Evolutionary conservation across 169 alveolate species (phyloP), one percentile per base, ranked within the genome.

Genomic region (Cryptosporidium canis): DNA sequence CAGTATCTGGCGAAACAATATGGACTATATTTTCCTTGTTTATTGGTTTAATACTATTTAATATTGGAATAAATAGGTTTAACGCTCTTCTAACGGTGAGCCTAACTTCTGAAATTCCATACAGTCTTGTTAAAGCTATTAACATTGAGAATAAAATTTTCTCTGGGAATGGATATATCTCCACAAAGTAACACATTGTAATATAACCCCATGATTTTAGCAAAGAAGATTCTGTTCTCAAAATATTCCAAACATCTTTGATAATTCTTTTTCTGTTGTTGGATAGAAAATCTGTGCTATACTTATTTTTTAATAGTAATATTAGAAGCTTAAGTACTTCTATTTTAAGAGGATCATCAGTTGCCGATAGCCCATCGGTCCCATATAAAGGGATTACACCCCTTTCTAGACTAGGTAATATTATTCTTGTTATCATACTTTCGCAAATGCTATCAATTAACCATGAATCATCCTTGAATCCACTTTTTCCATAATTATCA

Each of bases 171-270:
- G 87, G 87, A 63, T 77, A 77, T 27, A 58, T 77, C 33, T 44
- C 39, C 27, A 77, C 72, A 77, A 77, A 77, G 45, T 58, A 77
- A 77, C 87, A 77, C 87, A 77, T 77, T 21, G 87, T 63, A 39
- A 77, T 77, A 37, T 77, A 77, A 39, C 87, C 87, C 87, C 87
- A 77, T 6, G 87, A 77, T 37, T 61, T 77, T 6, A 77, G 87
- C 24, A 77, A 39, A 21, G 87, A 58, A 43, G 87, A 77, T 45
- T 77, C 87, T 5, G 87, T 77, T 41, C 72, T 55, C 47, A 77
- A 63, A 16, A 77, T 77, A 44, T 61, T 77, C 87, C 87, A 77
- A 18, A 77, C 87, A 18, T 77, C 66, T 18, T 77, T 77, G 5
- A 77, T 63, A 43, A 77, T 27, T 58, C 87, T 55, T 39, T 77